phyloP scores from a whole-genome alignment of 2,329 filamentous ascomycete genomes.

The Epichloe uncinata region DNA sequence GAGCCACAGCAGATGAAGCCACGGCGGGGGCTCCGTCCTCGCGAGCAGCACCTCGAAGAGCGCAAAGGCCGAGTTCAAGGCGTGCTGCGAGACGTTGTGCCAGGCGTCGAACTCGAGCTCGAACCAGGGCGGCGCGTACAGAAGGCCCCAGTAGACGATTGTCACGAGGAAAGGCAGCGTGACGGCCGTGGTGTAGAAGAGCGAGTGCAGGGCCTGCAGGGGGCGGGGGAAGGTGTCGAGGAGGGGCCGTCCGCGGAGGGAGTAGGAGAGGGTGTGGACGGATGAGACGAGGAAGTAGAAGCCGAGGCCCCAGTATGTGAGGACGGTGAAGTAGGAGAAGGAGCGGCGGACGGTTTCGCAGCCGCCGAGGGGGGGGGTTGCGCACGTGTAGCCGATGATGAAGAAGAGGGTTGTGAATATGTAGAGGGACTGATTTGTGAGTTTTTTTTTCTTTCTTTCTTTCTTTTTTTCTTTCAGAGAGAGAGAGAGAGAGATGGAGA shows the following conservation, averaged over 20 bases:
- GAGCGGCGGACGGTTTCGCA: slow-evolving; percentile 34
- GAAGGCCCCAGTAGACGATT: slow-evolving; percentile 55
- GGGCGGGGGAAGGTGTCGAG: slow-evolving; percentile 48
- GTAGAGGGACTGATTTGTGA: slow-evolving; percentile 45
- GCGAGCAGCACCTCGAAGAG: slow-evolving; percentile 61
- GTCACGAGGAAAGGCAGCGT: slow-evolving; percentile 57
- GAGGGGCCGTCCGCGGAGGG: slow-evolving; percentile 36
- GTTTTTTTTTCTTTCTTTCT: too few relatives aligned
- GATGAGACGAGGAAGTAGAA: slow-evolving; percentile 64
- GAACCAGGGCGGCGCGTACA: slow-evolving; percentile 42
- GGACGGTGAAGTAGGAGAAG: slow-evolving; percentile 73
- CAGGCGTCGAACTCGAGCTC: slow-evolving; percentile 38
- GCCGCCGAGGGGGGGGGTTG: slow-evolving; percentile 31
- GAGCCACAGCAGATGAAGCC: slow-evolving; percentile 53
- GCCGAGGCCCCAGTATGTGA: slow-evolving; percentile 70
- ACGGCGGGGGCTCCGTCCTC: slow-evolving; percentile 45
- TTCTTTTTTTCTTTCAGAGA: too few relatives aligned
- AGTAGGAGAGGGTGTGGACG: slow-evolving; percentile 57
- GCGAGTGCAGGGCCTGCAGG: slow-evolving; percentile 50
- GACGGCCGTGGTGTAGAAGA: slow-evolving; percentile 50
- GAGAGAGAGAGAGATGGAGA: too few relatives aligned
- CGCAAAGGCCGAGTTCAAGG: slow-evolving; percentile 58
- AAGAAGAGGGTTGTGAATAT: slow-evolving; percentile 56
- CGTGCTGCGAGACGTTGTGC: slow-evolving; percentile 61
- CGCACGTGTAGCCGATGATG: slow-evolving; percentile 52